Conservation (phyloP, 257 asterid species). For the Leonotis leonurus region DNA sequence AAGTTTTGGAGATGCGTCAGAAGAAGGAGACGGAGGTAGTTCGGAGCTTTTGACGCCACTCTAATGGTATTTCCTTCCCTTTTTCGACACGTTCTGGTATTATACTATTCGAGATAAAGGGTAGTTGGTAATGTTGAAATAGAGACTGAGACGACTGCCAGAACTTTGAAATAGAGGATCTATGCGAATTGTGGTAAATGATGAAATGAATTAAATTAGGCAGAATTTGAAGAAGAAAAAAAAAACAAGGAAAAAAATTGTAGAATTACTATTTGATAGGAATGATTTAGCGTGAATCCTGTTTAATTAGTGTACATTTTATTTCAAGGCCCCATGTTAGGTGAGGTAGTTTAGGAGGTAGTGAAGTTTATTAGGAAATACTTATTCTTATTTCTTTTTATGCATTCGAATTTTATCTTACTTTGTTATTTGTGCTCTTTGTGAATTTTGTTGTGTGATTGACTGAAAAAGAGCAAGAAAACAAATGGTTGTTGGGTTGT, state of each 20-base stretch:
- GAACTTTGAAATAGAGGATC: neutral
- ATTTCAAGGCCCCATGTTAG: slow-evolving; percentile 42
- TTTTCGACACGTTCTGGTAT: too few relatives aligned
- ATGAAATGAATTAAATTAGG: neutral
- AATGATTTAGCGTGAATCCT: slow-evolving; percentile 18
- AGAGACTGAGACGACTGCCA: neutral
- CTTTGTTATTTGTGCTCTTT: neutral
- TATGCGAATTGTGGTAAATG: neutral
- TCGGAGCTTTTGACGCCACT: slow-evolving; percentile 64
- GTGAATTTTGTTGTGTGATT: neutral
- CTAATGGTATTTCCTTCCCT: too few relatives aligned
- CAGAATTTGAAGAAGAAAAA: neutral
- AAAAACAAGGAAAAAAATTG: neutral
- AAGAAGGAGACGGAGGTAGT: slow-evolving; percentile 39
- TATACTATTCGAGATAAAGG: neutral
- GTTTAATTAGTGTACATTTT: slow-evolving; percentile 45
- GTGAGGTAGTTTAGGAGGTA: slow-evolving; percentile 43
- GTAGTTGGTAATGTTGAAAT: neutral
- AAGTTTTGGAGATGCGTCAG: slow-evolving; percentile 87
- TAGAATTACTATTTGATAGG: slow-evolving; percentile 11
- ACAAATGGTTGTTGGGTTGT: neutral
- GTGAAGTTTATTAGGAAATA: slow-evolving; percentile 41
- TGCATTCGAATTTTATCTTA: slow-evolving; percentile 15
- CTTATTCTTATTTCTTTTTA: slow-evolving; percentile 21
- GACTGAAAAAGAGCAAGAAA: neutral